phyloP scores from a whole-genome alignment of 1,284 basidiomycete genomes.

The Sporisorium graminicola region DNA sequence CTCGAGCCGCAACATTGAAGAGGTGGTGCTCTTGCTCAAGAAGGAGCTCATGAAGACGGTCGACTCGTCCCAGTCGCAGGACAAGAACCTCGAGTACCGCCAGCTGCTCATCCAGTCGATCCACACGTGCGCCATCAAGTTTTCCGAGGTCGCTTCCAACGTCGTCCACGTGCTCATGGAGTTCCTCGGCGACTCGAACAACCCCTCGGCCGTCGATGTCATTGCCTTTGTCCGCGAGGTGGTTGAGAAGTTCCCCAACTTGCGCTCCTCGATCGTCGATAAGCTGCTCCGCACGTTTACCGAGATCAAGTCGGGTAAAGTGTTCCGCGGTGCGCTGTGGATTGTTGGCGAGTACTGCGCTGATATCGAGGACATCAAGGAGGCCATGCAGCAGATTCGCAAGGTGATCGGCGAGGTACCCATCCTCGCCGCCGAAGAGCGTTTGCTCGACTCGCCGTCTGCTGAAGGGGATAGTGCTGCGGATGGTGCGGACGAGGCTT shows the following conservation, averaged over 20 bases:
- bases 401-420: conserved; percentile 95
- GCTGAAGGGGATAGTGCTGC: conserved; percentile 36
- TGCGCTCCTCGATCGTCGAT: conserved; percentile 86
- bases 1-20: conserved; percentile 95
- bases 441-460: conserved; percentile 66
- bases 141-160: conserved; percentile 96
- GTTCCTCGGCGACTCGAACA: conserved; percentile 95
- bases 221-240: conserved; percentile 97
- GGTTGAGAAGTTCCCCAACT: conserved; percentile 94
- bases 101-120: conserved; percentile 98
- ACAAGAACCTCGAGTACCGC: conserved; percentile 81
- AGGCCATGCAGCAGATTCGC: conserved; percentile 82
- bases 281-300: conserved; percentile 86
- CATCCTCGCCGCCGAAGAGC: conserved; percentile 79
- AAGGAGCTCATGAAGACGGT: conserved; percentile 92
- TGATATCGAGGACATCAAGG: conserved; percentile 61
- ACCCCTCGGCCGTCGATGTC: conserved; percentile 93
- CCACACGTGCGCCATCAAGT: conserved; percentile 94
- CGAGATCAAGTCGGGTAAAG: conserved; percentile 96
- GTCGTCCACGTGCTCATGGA: conserved; percentile 98
- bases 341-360: conserved; percentile 90
- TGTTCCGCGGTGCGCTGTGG: conserved; percentile 96
- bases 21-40: conserved; percentile 95
- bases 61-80: conserved; percentile 74
- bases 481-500: conserved; percentile 38